Evolutionary conservation across 108 stramenopile species (phyloP).

Genomic region (Discostella pseudostelligera): DNA sequence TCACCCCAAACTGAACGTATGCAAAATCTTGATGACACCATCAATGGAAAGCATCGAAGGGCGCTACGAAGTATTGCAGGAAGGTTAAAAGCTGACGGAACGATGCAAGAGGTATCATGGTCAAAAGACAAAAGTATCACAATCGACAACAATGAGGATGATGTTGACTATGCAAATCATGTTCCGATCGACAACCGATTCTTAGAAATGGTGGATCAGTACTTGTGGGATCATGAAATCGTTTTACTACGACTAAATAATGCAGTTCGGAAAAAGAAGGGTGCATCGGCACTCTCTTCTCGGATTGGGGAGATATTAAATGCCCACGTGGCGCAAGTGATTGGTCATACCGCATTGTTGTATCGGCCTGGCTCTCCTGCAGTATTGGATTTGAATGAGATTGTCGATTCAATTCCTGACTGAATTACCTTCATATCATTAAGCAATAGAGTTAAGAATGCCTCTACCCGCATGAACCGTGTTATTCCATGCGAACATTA

Average conservation of each 20-base stretch:
- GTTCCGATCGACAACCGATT: slow-evolving; percentile 46
- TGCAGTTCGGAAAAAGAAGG: slow-evolving; percentile 71
- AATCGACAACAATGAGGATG: slow-evolving; percentile 30
- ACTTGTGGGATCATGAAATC: slow-evolving; percentile 72
- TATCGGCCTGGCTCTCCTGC: slow-evolving; percentile 72
- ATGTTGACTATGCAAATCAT: slow-evolving; percentile 28
- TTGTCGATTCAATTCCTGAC: slow-evolving; percentile 13
- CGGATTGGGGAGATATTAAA: slow-evolving; percentile 56
- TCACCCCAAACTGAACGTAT: slow-evolving; percentile 43
- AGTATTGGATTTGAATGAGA: slow-evolving; percentile 62
- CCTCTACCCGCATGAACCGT: no score
- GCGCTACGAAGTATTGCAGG: slow-evolving; percentile 55
- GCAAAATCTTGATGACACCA: slow-evolving; percentile 30
- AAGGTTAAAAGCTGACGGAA: slow-evolving; percentile 54
- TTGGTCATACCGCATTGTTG: slow-evolving; percentile 76
- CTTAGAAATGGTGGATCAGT: slow-evolving; percentile 63
- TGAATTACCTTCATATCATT: no score
- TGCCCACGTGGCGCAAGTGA: slow-evolving; percentile 76
- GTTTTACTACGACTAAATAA: slow-evolving; percentile 67
- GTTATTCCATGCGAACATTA: no score
- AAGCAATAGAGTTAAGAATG: no score
- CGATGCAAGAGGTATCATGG: slow-evolving; percentile 55
- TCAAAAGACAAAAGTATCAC: slow-evolving; percentile 1
- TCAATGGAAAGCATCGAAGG: slow-evolving; percentile 58
- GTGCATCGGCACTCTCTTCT: slow-evolving; percentile 58